Percentiles rank a stretch among this genome's conserved stretches.
phyloP scores from a whole-genome alignment of 768 basidiomycete species.

The Lyophyllum decastes region DNA sequence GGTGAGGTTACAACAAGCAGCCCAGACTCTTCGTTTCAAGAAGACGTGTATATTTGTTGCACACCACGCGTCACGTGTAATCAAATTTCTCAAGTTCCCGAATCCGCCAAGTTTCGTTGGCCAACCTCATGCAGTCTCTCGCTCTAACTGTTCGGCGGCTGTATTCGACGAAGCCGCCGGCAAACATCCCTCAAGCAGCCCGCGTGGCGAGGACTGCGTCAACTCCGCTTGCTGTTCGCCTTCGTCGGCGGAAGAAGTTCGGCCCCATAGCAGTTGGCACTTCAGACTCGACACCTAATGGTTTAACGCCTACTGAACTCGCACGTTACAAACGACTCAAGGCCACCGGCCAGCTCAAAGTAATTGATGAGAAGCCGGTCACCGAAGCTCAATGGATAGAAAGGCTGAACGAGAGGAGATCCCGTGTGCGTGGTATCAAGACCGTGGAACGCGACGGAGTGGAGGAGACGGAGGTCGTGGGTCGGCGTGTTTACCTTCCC shows the following conservation, averaged over 20 bases:
- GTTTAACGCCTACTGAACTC: conserved; percentile 67
- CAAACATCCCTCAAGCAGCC: conserved; percentile 36
- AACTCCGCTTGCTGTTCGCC: conserved; percentile 71
- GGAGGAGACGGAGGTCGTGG: conserved; percentile 59
- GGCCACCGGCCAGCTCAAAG: conserved; percentile 51
- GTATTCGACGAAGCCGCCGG: conserved; percentile 40
- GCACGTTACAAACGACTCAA: conserved; percentile 60
- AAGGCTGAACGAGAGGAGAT: conserved; percentile 55
- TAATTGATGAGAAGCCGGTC: conserved; percentile 34
- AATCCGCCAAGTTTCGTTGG: background rate
- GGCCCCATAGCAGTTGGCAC: conserved; percentile 32
- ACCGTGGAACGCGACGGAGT: conserved; percentile 37
- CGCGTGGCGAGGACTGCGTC: conserved; percentile 67
- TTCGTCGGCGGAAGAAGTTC: conserved; percentile 60
- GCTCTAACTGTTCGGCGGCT: conserved; percentile 33
- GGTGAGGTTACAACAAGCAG: background rate
- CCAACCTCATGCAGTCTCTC: conserved; percentile 32
- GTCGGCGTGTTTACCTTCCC: conserved; percentile 85
- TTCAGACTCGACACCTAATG: conserved; percentile 51
- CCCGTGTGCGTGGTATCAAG: conserved; percentile 68
- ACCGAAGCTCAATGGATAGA: conserved; percentile 63
- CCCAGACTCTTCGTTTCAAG: too few relatives aligned
- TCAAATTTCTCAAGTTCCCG: conserved; percentile 12
- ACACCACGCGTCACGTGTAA: conserved; percentile 16
- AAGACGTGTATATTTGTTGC: too few relatives aligned